phyloP scores from a whole-genome alignment of 305 asterid species.

The Fraxinus paxiana region DNA sequence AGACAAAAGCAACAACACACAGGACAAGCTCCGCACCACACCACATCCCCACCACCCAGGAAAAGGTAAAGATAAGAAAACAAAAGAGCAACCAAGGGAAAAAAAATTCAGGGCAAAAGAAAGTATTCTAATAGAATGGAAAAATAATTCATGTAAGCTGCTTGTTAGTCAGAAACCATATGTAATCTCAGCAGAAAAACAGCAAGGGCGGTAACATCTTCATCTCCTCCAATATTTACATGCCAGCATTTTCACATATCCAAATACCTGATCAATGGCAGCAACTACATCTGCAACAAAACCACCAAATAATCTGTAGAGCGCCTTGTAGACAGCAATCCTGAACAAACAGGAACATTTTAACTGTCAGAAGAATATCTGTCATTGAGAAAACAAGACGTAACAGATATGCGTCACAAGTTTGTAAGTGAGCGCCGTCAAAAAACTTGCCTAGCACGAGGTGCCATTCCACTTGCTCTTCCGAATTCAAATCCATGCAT shows the following conservation, averaged over 20 bases:
- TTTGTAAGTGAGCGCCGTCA: background rate
- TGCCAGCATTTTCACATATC: constrained; percentile 9
- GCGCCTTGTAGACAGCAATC: constrained; percentile 98
- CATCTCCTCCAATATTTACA: constrained; percentile 4
- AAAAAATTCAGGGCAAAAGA: background rate
- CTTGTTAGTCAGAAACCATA: constrained; percentile 1
- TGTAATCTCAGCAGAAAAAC: background rate
- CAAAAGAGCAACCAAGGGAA: background rate
- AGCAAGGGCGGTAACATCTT: background rate
- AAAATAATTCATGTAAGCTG: background rate
- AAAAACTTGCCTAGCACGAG: constrained; percentile 80
- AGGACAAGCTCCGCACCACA: background rate
- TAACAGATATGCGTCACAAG: background rate
- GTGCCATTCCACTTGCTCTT: constrained; percentile 99
- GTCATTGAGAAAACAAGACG: constrained; percentile 6
- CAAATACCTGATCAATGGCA: constrained; percentile 91
- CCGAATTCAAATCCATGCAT: constrained; percentile 96
- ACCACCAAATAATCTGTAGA: constrained; percentile 91
- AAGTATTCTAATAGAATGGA: background rate
- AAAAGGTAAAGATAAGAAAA: background rate
- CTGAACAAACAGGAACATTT: constrained; percentile 40
- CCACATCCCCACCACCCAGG: background rate
- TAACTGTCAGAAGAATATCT: constrained; percentile 17
- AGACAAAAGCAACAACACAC: background rate
- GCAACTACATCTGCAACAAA: constrained; percentile 96